Evolutionary conservation across 2,329 filamentous ascomycete species (phyloP), one percentile per base, ranked within the genome.

Genomic region (Fusarium piperis): DNA sequence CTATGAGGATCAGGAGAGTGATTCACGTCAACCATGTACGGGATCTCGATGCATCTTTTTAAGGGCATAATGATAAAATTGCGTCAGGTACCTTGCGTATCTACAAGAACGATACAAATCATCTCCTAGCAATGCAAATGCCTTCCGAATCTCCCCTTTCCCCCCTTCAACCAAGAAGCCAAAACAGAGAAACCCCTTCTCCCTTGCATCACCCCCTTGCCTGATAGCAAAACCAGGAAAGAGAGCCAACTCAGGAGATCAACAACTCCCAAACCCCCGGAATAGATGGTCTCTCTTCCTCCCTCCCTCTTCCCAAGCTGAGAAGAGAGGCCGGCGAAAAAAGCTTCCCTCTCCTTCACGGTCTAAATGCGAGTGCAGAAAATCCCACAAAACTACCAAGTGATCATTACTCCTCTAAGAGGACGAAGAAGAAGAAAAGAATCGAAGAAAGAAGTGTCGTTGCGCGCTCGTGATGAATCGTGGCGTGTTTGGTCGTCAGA

Each of bases 61-160:
- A 67, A 52, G 59, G 62, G 65, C 53, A 68, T 59, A 73, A 64
- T 65, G 65, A 67, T 66, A 60, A 65, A 68, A 71, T 60, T 74
- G 59, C 53, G 64, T 74, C 62, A 60, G 64, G 66, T 73, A 68
- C 66, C 64, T 65, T 72, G 71, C 41, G 56, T 67, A 75, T 76
- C 61, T 74, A 68, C 64, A 67, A 69, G 65, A 74, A 73, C 67
- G 74, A 71, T 59, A 72, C 62, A 70, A 62, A 56, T 67, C 66
- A 71, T 72, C 68, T 70, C 63, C 61, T 62, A 73, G 63, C 64
- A 67, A 68, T 70, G 71, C 71, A 67, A 70, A 69, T 65, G 60
- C 70, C 59, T 62, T 68, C 66, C 66, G 28, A 38, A 65, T 65
- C 62, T 63, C 41, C 39, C 32, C 48, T 52, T 30, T 18, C 39